Evolutionary conservation across 225 moss, liverwort and hornwort genomes (phyloP), one percentile per base, ranked within the genome.

Genomic region (Antitrichia curtipendula): DNA sequence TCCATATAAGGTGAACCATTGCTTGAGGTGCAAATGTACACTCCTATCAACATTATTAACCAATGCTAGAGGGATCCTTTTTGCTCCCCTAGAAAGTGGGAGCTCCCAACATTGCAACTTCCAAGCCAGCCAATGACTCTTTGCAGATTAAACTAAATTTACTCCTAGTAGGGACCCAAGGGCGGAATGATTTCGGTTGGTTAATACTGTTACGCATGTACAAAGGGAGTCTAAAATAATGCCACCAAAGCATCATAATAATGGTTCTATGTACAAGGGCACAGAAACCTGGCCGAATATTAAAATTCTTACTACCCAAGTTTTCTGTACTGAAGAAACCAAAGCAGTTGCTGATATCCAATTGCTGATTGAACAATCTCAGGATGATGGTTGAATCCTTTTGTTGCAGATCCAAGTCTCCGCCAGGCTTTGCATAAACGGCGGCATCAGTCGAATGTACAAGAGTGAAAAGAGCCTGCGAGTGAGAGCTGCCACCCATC

Each of bases 291-390:
- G 54, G 83, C 75, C 31, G 57, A 53, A 61, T 43, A 22, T 40
- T 15, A 49, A 28, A 64, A n/a, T n/a, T 34, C 50, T 72, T 63
- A 73, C 89, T 49, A 72, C 86, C 78, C 81, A 77, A 74, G 43
- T 83, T 82, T 86, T 79, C 75, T 89, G 81, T 88, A 89, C 89
- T 78, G 81, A 82, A 78, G 90, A 80, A 43, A n/a, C 84, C 60
- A 79, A 81, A 88, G 31, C 78, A 70, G 81, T 77, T 82, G 75
- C 49, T 45, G 45, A 85, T 72, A 86, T 68, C 81, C 92, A 82
- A 75, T 78, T 88, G 77, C 86, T 84, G 90, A 73, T 81, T 74
- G 36, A 87, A n/a, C n/a, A n/a, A 60, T 61, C 43, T 40, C 75
- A 69, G 32, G 78, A 69, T 19, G 78, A 79, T 82, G 89, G 87